phyloP scores from a whole-genome alignment of 495 filamentous ascomycete genomes.

The Neurospora africana region DNA sequence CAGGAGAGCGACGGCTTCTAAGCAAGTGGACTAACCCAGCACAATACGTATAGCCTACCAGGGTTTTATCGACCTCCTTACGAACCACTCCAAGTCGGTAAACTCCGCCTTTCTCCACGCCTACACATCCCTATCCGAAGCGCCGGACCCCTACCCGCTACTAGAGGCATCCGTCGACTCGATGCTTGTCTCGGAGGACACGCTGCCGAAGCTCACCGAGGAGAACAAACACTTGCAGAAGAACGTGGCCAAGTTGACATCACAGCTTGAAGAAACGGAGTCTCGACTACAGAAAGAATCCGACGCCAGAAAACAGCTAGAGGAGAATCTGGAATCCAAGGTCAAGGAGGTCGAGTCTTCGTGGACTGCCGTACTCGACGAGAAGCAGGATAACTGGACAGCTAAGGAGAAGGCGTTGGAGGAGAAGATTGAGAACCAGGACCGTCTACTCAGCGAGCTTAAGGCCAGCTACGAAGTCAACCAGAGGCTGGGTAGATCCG shows the following conservation, averaged over 20 bases:
- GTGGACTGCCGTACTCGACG: constrained; percentile 83
- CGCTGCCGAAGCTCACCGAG: constrained; percentile 69
- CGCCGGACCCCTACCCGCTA: constrained; percentile 90
- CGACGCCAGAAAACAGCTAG: constrained; percentile 56
- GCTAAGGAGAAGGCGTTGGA: constrained; percentile 86
- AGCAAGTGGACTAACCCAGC: constrained; percentile 4
- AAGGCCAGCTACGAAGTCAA: constrained; percentile 97
- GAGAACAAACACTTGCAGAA: constrained; percentile 82
- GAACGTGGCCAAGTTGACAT: constrained; percentile 68
- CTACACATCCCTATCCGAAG: constrained; percentile 89
- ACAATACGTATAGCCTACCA: constrained; percentile 64
- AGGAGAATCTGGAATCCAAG: constrained; percentile 62
- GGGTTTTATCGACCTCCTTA: constrained; percentile 89
- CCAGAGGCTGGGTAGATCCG: constrained; percentile 68
- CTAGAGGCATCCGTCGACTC: constrained; percentile 95
- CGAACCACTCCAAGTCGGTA: constrained; percentile 85
- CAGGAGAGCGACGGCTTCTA: background rate
- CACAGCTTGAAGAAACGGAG: constrained; percentile 84
- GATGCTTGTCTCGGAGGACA: constrained; percentile 81
- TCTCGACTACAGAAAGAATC: constrained; percentile 63
- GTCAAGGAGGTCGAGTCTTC: constrained; percentile 82
- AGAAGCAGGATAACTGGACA: constrained; percentile 94
- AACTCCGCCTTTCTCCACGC: constrained; percentile 84
- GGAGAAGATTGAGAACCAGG: constrained; percentile 90
- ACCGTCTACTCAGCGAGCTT: constrained; percentile 81